phyloP scores from a whole-genome alignment of 768 basidiomycete genomes.

The Trametes elegans region DNA sequence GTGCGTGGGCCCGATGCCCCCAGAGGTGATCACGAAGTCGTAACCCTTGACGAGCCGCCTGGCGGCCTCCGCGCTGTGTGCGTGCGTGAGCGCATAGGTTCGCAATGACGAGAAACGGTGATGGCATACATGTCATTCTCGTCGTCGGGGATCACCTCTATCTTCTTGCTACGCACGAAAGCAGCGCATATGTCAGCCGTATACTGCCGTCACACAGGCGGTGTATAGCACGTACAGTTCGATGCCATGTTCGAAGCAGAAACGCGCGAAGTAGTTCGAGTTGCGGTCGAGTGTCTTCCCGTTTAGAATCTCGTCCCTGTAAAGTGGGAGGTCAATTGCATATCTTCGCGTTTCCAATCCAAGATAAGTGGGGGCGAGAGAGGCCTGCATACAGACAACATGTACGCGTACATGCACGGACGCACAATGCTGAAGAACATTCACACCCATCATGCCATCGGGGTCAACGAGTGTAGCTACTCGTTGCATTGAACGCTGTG shows the following conservation, averaged over 20 bases:
- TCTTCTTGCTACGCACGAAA: slow-evolving; percentile 57
- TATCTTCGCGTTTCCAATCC: no score
- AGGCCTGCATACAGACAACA: no score
- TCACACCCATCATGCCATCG: no score
- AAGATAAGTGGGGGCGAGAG: no score
- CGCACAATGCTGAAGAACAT: no score
- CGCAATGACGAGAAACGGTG: background rate
- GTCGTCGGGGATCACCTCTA: slow-evolving; percentile 91
- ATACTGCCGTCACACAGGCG: background rate
- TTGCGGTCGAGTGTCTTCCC: slow-evolving; percentile 87
- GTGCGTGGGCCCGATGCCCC: slow-evolving; percentile 91
- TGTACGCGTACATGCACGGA: no score
- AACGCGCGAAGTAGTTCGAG: slow-evolving; percentile 84
- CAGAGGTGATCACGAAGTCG: slow-evolving; percentile 88
- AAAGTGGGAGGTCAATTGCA: background rate
- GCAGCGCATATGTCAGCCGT: slow-evolving; percentile 16
- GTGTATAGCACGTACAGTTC: slow-evolving; percentile 66
- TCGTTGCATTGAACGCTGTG: no score
- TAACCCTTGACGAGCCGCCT: slow-evolving; percentile 75
- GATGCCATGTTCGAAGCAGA: slow-evolving; percentile 85
- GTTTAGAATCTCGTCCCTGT: slow-evolving; percentile 88
- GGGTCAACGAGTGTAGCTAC: no score
- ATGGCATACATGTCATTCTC: slow-evolving; percentile 79
- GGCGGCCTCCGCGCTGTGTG: slow-evolving; percentile 75
- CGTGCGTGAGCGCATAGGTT: background rate